These are phyloP conservation scores for Taxillus chinensis DNA, from an alignment of 164 flowering plant species.

Conservation along the genomic window DNA sequence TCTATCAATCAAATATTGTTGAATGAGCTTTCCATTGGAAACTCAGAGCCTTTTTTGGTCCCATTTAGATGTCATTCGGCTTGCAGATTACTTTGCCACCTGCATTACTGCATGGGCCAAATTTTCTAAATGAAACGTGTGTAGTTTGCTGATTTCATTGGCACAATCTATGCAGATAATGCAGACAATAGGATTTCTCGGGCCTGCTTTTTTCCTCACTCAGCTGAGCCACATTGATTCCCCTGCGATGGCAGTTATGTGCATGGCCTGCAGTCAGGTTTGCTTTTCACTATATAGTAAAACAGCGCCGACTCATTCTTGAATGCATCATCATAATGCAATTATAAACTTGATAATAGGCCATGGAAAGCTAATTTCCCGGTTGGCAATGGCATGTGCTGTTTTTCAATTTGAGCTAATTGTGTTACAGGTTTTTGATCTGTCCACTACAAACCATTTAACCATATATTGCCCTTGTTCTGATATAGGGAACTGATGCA, in stretches of 20 bases:
- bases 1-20: not conserved
- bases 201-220: constrained; percentile 94
- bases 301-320: not conserved
- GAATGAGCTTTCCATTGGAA: not conserved
- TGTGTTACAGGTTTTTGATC: no score
- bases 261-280: constrained; percentile 99
- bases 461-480: not conserved
- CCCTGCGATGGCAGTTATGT: constrained; percentile 90
- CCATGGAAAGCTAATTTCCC: no score
- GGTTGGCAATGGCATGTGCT: no score
- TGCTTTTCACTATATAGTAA: constrained; percentile 1
- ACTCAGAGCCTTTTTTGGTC: not conserved
- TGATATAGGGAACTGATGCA: constrained; percentile 83
- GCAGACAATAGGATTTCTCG: constrained; percentile 95
- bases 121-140: not conserved
- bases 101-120: not conserved
- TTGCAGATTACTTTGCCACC: not conserved
- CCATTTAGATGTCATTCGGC: not conserved
- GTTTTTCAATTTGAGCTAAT: no score
- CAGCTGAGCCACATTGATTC: constrained; percentile 89
- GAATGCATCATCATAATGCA: not conserved
- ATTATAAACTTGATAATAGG: no score
- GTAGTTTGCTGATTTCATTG: not conserved
- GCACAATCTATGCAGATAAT: constrained; percentile 45
- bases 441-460: no score